Evolutionary conservation across 1,139 yeast species (phyloP), one percentile per base, ranked within the genome.

Genomic region (Suhomyces yuchorum): DNA sequence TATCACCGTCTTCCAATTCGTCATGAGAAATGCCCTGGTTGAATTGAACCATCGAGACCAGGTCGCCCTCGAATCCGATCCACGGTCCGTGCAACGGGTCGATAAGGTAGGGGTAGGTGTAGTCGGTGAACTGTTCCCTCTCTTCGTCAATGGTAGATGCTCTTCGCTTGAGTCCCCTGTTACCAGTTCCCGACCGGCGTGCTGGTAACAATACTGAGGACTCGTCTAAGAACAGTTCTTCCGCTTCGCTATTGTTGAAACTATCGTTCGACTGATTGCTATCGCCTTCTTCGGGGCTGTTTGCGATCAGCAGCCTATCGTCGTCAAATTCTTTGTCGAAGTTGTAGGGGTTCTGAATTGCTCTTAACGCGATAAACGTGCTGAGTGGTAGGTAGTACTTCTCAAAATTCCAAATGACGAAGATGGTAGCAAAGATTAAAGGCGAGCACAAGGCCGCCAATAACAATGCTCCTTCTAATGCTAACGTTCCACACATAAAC

Each of bases 401-500:
- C 54, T 83, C 84, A 65, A 81, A 84, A 44, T 81, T 79, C 71
- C 82, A 78, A 40, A 74, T 60, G 8, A 81, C 71, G 22, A 78
- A 60, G 9, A 78, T 57, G 0, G 87, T 81, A 3, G 75, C 65
- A 1, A 81, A 63, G 8, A 82, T 70, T 46, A 83, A 64, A 2
- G 88, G 88, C 6, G 80, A 59, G 39, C 82, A 71, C 46, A 80
- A 63, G 8, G 73, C 69, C 1, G 87, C 80, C 33, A 82, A 63
- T 7, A 80, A 58, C 46, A 75, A 75, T 0, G 87, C 85, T 46
- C 80, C 82, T 56, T 83, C 87, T 50, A 84, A 69, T 2, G 87
- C 87, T 50, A 84, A 66, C 0, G 88, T 81, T 32, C 89, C 89
- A 60, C 84, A 79, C 87, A 83, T 83, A 55, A 84, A 83, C 39